Evolutionary conservation across 1,284 basidiomycete genomes (phyloP).

Genomic region (Inonotus obliquus): DNA sequence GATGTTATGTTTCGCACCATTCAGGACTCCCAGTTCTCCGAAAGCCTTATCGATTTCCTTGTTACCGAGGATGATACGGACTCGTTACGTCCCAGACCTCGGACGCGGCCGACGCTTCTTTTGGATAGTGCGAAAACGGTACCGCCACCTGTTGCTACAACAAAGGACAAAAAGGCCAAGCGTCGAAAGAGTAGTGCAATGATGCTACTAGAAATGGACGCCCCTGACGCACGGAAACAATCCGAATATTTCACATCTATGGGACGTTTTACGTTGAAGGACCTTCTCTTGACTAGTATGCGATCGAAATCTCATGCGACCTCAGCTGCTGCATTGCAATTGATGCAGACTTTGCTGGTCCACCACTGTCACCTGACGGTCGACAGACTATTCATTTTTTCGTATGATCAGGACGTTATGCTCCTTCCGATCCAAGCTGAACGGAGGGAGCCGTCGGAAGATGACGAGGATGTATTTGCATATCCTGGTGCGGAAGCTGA

Average conservation of each 20-base stretch:
- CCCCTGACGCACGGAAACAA: conserved; percentile 58
- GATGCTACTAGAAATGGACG: conserved; percentile 79
- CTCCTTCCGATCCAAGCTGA: conserved; percentile 16
- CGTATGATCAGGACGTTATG: conserved; percentile 23
- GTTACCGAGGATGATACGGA: conserved; percentile 80
- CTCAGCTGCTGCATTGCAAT: conserved; percentile 70
- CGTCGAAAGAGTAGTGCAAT: conserved; percentile 81
- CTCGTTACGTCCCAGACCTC: conserved; percentile 35
- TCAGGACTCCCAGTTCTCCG: conserved; percentile 62
- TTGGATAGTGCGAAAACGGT: conserved; percentile 38
- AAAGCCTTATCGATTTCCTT: conserved; percentile 74
- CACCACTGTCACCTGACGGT: conserved; percentile 66
- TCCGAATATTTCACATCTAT: conserved; percentile 82
- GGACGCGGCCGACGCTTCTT: conserved; percentile 42
- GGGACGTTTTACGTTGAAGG: conserved; percentile 86
- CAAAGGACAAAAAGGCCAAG: conserved; percentile 43
- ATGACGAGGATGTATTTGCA: conserved; percentile 62
- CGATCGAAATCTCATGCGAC: conserved; percentile 61
- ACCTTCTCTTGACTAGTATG: conserved; percentile 78
- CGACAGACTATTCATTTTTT: conserved; percentile 54
- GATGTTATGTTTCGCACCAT: conserved; percentile 82
- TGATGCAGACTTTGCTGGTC: conserved; percentile 71
- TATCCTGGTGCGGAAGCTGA: conserved; percentile 51
- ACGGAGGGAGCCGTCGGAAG: conserved; percentile 22
- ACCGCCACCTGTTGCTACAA: conserved; percentile 27